Evolutionary conservation across 2,329 filamentous ascomycete species (phyloP).

Genomic region (Coniochaeta ligniaria): DNA sequence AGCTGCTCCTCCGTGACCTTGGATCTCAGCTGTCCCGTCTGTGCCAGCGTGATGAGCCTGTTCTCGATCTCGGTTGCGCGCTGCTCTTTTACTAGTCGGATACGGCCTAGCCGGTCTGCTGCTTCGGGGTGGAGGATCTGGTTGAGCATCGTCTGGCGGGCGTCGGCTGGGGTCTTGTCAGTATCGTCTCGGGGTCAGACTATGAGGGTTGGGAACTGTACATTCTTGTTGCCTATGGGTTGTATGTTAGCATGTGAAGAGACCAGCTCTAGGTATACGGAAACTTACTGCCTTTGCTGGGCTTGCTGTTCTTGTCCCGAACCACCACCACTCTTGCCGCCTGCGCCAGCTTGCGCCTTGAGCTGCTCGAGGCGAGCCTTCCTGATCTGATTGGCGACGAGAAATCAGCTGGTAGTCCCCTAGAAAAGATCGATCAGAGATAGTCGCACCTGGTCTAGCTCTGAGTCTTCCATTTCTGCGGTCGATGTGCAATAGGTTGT

Average conservation of each 20-base stretch:
- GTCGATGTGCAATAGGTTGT: background rate
- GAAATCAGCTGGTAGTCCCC: background rate
- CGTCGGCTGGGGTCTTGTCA: conserved; percentile 45
- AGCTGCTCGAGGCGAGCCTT: conserved; percentile 91
- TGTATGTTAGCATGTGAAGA: background rate
- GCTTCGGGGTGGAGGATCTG: conserved; percentile 95
- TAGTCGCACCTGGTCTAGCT: conserved; percentile 11
- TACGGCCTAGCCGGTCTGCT: conserved; percentile 85
- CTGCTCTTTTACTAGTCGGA: conserved; percentile 89
- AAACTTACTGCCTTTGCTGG: conserved; percentile 55
- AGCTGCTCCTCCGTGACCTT: conserved; percentile 92
- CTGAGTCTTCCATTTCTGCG: conserved; percentile 11
- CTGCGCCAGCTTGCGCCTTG: conserved; percentile 59
- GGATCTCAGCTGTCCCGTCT: conserved; percentile 74
- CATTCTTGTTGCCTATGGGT: conserved; percentile 37
- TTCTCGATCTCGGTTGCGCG: conserved; percentile 89
- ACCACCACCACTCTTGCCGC: conserved; percentile 30
- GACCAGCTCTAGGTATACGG: no score
- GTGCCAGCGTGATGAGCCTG: conserved; percentile 83
- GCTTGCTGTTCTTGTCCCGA: conserved; percentile 50
- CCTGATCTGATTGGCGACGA: conserved; percentile 56
- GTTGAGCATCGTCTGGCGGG: conserved; percentile 68
- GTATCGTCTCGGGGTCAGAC: background rate
- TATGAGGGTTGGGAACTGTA: conserved; percentile 11
- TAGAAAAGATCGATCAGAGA: background rate